Conservation (phyloP, 305 asterid species). For the Ruellia speciosa region DNA sequence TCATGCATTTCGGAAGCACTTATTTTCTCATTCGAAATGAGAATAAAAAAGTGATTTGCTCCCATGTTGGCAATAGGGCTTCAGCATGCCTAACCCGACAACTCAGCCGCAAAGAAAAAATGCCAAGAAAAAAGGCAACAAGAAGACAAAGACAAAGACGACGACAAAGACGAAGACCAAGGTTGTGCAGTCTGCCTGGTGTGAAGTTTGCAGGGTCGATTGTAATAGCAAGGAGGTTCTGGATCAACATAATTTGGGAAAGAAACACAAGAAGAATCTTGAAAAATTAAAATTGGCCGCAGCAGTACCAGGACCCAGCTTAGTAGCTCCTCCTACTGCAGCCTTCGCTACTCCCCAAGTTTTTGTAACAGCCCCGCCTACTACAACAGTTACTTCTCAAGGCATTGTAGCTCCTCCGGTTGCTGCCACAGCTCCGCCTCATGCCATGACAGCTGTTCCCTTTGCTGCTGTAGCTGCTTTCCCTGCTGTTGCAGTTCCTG, state of each 20-base stretch:
- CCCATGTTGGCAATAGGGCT: conserved; percentile 25
- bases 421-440: conserved; percentile 9
- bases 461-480: background rate
- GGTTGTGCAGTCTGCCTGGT: conserved; percentile 47
- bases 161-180: conserved; percentile 14
- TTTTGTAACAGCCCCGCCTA: conserved; percentile 11
- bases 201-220: conserved; percentile 55
- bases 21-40: background rate
- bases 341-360: background rate
- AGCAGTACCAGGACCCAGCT: conserved; percentile 1
- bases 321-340: conserved; percentile 13
- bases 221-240: conserved; percentile 54
- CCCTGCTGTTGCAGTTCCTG: background rate
- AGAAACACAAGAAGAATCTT: conserved; percentile 55
- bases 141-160: conserved; percentile 23
- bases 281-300: conserved; percentile 31
- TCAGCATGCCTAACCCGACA: conserved; percentile 23
- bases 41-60: background rate
- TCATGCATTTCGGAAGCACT: conserved; percentile 12
- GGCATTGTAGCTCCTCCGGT: background rate
- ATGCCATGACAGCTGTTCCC: background rate
- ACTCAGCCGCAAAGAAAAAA: conserved; percentile 23
- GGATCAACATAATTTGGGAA: conserved; percentile 53
- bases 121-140: conserved; percentile 26
- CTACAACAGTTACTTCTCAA: conserved; percentile 13